Evolutionary conservation across 148 eudicot species (phyloP).

Genomic region (Spergularia bocconei): DNA sequence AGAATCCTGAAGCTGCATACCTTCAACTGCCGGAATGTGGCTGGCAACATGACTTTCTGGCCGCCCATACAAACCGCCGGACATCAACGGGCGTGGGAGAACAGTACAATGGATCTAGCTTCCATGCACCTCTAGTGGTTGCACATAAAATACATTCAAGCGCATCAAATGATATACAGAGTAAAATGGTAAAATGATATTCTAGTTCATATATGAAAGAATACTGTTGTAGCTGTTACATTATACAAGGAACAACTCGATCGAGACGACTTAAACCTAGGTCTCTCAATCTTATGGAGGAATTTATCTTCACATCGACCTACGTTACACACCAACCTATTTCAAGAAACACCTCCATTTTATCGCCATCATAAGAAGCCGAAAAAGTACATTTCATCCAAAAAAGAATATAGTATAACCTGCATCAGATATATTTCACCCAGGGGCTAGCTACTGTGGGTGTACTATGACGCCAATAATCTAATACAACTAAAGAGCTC

Average conservation of each 20-base stretch:
- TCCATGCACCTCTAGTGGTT: too few relatives aligned
- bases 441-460: background rate
- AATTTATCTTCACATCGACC: conserved; percentile 15
- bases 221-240: background rate
- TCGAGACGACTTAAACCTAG: background rate
- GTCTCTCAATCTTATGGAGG: conserved; percentile 7
- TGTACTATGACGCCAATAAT: conserved; percentile 4
- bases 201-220: conserved; percentile 13
- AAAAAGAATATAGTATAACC: conserved; percentile 22
- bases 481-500: background rate
- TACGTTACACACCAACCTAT: conserved; percentile 18
- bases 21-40: too few relatives aligned
- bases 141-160: too few relatives aligned
- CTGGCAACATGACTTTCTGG: too few relatives aligned
- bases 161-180: too few relatives aligned
- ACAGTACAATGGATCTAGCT: too few relatives aligned
- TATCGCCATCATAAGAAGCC: background rate
- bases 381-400: background rate
- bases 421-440: conserved; percentile 16
- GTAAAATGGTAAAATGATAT: background rate
- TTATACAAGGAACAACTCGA: conserved; percentile 6
- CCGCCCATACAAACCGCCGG: too few relatives aligned
- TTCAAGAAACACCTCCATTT: conserved; percentile 3
- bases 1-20: too few relatives aligned
- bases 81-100: too few relatives aligned